Base-by-base conservation (phyloP, 805 yeast genomes). In the Candida piceae region DNA sequence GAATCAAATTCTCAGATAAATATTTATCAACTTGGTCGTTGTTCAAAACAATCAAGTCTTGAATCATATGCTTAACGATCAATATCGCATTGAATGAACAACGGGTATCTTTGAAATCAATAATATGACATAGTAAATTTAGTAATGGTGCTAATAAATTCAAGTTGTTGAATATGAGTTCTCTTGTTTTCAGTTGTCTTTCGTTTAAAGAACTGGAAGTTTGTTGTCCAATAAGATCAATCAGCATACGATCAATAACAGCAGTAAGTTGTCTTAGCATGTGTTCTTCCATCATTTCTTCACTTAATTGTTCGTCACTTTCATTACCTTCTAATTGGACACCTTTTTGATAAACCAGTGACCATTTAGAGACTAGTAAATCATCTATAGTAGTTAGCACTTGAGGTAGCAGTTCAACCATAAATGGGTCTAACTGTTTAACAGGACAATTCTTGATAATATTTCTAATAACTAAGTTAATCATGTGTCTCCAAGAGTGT, bases 271-370 rank as follows among this genome's bases (percentile, higher is more conserved):
- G 97, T 48, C 98, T 70, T 41, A 90, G 66, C 68, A 90, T 73
- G 59, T 90, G 96, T 57, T 93, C 98, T 49, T 90, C 97, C 84
- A 93, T 82, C 94, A 93, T 93, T 55, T 93, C 98, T 48, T 89
- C 96, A n/a, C 93, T 81, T 52, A 90, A 69, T 17, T 87, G 85
- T 35, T 80, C 89, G 49, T 88, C 95, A 42, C 78, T 81, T 38
- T 62, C 66, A 30, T 58, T 58, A 1, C 79, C 79, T 47, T 72
- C 76, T 27, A 72, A 59, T 45, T 74, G 78, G 26, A 75, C 52
- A 3, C 83, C 81, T 22, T 72, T 77, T 36, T 65, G 60, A 55
- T 73, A 76, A 15, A 78, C 84, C 45, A 67, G 69, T 20, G 70
- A 76, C 98, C 98, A 93, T 55, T 74, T 80, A 19, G 64, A 65